These are phyloP conservation scores for Barbatosphaeria neglecta DNA, from an alignment of 495 filamentous ascomycete species.

Conservation along the genomic window DNA sequence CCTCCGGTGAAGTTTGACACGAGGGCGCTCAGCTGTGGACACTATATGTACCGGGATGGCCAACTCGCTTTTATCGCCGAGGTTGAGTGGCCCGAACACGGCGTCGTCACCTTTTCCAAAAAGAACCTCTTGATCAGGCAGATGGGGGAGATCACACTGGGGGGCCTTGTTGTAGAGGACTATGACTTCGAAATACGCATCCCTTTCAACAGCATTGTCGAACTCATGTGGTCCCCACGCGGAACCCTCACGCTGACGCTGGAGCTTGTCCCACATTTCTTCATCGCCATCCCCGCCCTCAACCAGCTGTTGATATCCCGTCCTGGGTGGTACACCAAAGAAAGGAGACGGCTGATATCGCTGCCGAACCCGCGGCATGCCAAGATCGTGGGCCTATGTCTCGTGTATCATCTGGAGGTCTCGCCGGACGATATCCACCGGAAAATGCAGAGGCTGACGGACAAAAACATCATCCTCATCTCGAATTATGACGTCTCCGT, in stretches of 20 bases:
- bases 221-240: constrained; percentile 20
- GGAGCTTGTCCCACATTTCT: constrained; percentile 10
- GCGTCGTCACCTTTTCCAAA: constrained; percentile 32
- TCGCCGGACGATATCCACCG: constrained; percentile 4
- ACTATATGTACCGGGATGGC: constrained; percentile 28
- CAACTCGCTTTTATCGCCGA: constrained; percentile 35
- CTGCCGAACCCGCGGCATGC: constrained; percentile 6
- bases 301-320: too few species aligned
- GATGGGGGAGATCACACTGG: neutral
- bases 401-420: constrained; percentile 9
- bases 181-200: constrained; percentile 29
- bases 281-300: constrained; percentile 12
- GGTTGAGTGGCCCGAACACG: constrained; percentile 19
- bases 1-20: constrained; percentile 15
- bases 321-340: too few species aligned
- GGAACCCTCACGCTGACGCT: constrained; percentile 21
- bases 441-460: constrained; percentile 8
- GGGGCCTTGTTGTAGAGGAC: too few species aligned
- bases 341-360: constrained; percentile 6
- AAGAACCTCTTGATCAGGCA: constrained; percentile 21
- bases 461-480: constrained; percentile 13
- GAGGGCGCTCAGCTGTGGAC: constrained; percentile 32
- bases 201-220: constrained; percentile 20
- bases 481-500: constrained; percentile 10
- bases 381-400: constrained; percentile 2